These are phyloP conservation scores for Paramarasmius palmivorus DNA, from an alignment of 1,284 basidiomycete species.

Conservation along the genomic window DNA sequence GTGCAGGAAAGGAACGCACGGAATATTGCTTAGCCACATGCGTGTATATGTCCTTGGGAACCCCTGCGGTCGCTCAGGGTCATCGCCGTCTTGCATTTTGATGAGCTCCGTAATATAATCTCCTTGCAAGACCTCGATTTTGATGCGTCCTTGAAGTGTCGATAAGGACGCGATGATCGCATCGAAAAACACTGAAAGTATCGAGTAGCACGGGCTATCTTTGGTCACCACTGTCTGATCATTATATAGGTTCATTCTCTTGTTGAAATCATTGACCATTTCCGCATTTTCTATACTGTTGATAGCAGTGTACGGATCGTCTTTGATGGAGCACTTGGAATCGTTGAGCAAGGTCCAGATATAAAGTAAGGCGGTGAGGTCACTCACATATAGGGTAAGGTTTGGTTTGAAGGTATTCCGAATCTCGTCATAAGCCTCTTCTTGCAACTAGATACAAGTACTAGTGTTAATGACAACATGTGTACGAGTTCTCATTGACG, in stretches of 20 bases:
- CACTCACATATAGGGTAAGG: no score
- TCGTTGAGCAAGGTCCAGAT: no score
- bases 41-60: constrained; percentile 29
- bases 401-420: no score
- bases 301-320: constrained; percentile 5
- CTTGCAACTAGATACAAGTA: no score
- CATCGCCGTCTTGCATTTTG: constrained; percentile 24
- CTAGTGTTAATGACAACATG: no score
- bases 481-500: no score
- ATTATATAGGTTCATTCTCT: background rate
- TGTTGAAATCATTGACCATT: constrained; percentile 1
- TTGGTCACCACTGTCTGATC: constrained; percentile 1
- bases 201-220: constrained; percentile 23
- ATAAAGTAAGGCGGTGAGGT: no score
- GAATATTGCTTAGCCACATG: constrained; percentile 32
- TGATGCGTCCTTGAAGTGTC: constrained; percentile 21
- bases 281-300: background rate
- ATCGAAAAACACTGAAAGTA: constrained; percentile 26
- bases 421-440: no score
- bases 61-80: constrained; percentile 20
- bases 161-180: constrained; percentile 17
- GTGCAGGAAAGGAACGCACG: no score
- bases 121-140: constrained; percentile 21
- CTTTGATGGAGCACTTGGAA: background rate
- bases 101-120: constrained; percentile 26